Percentiles rank a stretch among this genome's conserved stretches.
Evolutionary conservation across 306 rosid genomes (phyloP).

Genomic region (Glycine soja): DNA sequence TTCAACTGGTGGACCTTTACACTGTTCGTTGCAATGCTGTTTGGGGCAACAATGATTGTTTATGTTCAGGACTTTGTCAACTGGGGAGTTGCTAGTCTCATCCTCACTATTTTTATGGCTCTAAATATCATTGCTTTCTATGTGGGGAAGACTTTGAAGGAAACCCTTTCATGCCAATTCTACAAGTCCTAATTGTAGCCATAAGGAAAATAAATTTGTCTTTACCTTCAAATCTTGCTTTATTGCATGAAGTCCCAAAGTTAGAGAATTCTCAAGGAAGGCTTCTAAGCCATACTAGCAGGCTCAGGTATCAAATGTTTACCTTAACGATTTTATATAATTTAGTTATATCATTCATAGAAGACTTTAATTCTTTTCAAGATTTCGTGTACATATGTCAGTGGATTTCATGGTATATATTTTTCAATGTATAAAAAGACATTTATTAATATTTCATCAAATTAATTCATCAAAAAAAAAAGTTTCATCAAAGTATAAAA

Average conservation of each 20-base stretch:
- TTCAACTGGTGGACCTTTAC: conserved; percentile 48
- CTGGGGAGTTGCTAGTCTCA: conserved; percentile 57
- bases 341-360: too few relatives aligned
- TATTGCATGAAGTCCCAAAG: conserved; percentile 54
- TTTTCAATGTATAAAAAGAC: too few relatives aligned
- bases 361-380: too few relatives aligned
- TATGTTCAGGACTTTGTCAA: conserved; percentile 54
- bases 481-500: too few relatives aligned
- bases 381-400: too few relatives aligned
- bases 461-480: too few relatives aligned
- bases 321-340: too few relatives aligned
- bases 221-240: conserved; percentile 42
- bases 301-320: conserved; percentile 28
- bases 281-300: conserved; percentile 51
- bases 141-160: conserved; percentile 52
- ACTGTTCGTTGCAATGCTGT: conserved; percentile 45
- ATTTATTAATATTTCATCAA: too few relatives aligned
- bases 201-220: conserved; percentile 56
- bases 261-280: conserved; percentile 45
- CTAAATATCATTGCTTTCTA: not conserved
- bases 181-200: conserved; percentile 59
- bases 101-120: conserved; percentile 49
- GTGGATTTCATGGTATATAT: too few relatives aligned
- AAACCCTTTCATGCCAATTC: conserved; percentile 42
- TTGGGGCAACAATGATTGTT: conserved; percentile 56